Evolutionary conservation across 148 eudicot genomes (phyloP), one percentile per base, ranked within the genome.

Genomic region (Oxyria digyna): DNA sequence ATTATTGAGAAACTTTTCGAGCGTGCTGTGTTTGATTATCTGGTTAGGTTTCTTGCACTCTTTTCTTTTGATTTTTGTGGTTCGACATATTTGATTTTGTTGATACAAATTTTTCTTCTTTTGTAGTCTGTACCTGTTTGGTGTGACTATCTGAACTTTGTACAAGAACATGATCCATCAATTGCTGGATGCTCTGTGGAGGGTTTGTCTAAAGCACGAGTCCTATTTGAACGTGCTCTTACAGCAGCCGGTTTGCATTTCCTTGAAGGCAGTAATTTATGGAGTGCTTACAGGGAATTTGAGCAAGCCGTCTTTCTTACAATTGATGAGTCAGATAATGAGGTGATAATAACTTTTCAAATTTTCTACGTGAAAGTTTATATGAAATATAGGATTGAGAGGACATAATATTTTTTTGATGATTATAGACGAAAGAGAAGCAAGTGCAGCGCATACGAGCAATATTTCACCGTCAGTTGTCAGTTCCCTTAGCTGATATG

Each of bases 211-310:
- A 90, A 86, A 72, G 86, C 86, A 8, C 91, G 97, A 76, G 74
- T 80, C 73, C 79, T 94, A 29, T 90, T 94, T 78, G 99, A 91
- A 87, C 96, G 91, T 77, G 97, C 97, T 69, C 80, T 90, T 62
- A 84, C 91, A 68, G 92, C 91, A 69, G 89, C 78, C 76, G 99
- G 97, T 67, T 78, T 91, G 80, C 99, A 94, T 83, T 83, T 94
- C 78, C 23, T 80, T 72, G 93, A 84, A 82, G 96, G 99, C 69
- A 75, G 77, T 74, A 83, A 81, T 76, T 82, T 94, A 74, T 94
- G 96, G 97, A 96, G 87, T 76, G 77, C 82, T n/a, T 94, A 91
- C 80, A 77, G 82, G 74, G 88, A 87, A 65, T 94, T 90, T 74
- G 99, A 94, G 75, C 87, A 73, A 74, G 89, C 87, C 69, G 42